Evolutionary conservation across 2,329 filamentous ascomycete genomes (phyloP), one percentile per base, ranked within the genome.

Genomic region (Colletotrichum caudatum): DNA sequence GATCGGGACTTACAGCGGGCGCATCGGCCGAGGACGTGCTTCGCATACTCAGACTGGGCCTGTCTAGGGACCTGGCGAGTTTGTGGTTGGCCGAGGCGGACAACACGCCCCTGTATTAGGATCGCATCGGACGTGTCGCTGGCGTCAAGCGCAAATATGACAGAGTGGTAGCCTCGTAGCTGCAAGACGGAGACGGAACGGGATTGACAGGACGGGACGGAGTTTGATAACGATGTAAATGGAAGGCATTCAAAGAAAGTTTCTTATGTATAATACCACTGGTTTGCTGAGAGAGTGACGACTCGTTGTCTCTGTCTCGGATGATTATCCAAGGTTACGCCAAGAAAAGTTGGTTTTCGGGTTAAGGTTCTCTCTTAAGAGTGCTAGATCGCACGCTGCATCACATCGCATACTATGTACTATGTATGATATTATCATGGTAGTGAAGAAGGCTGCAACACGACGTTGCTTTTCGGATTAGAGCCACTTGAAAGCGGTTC

Each of bases 21-120:
- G 89, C 87, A 23, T 90, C 83, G 73, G 92, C 90, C 0, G 85
- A 86, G 59, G 92, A 95, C 74, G 85, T 98, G n/a, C 82, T 97
- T 71, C 86, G 87, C 74, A 87, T 91, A 74, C 79, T 97, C 80
- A 88, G 95, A 74, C 80, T 94, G 63, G 92, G 91, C 2, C 80
- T 97, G 77, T 92, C 93, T 18, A 89, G 88, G 79, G 94, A 96
- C 75, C 82, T 97, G 77, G 92, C 89, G 18, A 87, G 85, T 76
- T 84, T 91, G 64, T 94, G 92, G 91, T 81, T 92, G 44, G 85
- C 88, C 68, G 90, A 92, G 74, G 89, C 90, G 23, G 90, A 93
- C 78, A 85, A 84, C 62, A 81, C 84, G 64, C 84, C 84, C 51
- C 74, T 83, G 74, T 85, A 81, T 75, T 84, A 75, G 74, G 58